Base-by-base conservation (phyloP, 2,329 filamentous ascomycete genomes). In the Paramyrothecium roridum region DNA sequence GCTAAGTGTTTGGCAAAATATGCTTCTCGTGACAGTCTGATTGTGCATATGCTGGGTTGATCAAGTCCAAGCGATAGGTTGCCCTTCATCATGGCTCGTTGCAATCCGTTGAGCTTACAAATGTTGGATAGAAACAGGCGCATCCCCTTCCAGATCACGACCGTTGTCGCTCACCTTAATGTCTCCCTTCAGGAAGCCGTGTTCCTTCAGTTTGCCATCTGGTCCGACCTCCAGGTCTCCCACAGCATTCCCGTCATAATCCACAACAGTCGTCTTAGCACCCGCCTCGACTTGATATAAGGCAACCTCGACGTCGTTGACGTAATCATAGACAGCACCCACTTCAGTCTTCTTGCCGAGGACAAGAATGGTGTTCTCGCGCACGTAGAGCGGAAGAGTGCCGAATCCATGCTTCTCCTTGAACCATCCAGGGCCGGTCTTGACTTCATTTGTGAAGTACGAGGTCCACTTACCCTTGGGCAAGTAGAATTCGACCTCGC, bases 401-500 rank as follows among this genome's bases (percentile, higher is more conserved):
- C 79, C 78, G 60, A 86, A 86, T 2, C 71, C 75, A 60, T 86
- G 84, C 54, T 70, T 82, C 70, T 87, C 84, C 23, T 69, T 80
- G 64, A 84, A 84, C 84, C 84, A 87, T 17, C 74, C 76, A 0
- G 81, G 76, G 26, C 82, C 77, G 48, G 74, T 68, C 63, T 80
- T 69, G 59, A 79, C 63, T 71, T 77, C 76, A 61, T 79, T 69
- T 57, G 76, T 79, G 64, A 83, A 74, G 66, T 73, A 74, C 16
- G 71, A 73, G 26, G 79, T 78, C 80, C 80, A 77, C 63, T 65
- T 68, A 53, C 80, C 73, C 63, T 66, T 61, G 59, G 82, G 73
- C 17, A 88, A 73, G 67, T 91, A 91, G 67, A 89, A 88, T 54
- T 87, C 82, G 1, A 86, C 86, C 37, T 80, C 79, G 1, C 84